Base-by-base conservation (phyloP, 2,329 filamentous ascomycete species). In the Penicillium concentricum region DNA sequence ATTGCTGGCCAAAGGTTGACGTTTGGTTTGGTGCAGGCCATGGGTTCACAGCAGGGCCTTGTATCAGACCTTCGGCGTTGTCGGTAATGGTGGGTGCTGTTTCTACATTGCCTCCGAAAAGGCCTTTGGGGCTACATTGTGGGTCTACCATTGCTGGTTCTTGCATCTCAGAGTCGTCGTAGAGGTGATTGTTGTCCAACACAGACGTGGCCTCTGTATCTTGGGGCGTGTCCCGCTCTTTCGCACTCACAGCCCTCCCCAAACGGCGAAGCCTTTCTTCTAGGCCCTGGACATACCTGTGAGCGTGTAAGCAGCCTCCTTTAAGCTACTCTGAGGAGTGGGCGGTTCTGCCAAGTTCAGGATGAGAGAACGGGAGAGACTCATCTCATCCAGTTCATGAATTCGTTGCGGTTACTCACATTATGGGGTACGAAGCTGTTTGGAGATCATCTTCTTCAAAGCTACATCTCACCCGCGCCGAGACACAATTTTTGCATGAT, bases 371-470 rank as follows among this genome's bases (percentile, higher is more conserved):
- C 5, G 24, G 24, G 24, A 26, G 24, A 26, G 24, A 26, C 24
- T 26, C 24, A 26, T 26, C 24, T 26, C 24, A 26, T 26, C 6
- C 5, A 26, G 24, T 26, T 26, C 24, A 4, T 26, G 5, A 26
- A 5, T 26, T 26, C 5, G 41, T 54, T 37, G 20, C 2, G 6
- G 12, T 28, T 4, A 70, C 75, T 51, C 64, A 79, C 76, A 69
- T 67, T 24, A 79, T 70, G 3, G 76, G 71, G 59, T 75, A 78
- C 1, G 76, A 74, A 0, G 71, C 77, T 8, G 69, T 72, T 38
- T 76, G 72, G 18, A 69, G 57, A 43, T 75, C 68, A 56, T 76
- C 72, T 35, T 77, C 72, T 9, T 74, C 64, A 51, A 78, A 78
- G 60, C 77, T 79, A 63, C 76, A 79, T 5, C 63, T 53, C 2